These are phyloP conservation scores for Trichoderma asperelloides DNA, from an alignment of 495 filamentous ascomycete genomes.

Conservation along the genomic window DNA sequence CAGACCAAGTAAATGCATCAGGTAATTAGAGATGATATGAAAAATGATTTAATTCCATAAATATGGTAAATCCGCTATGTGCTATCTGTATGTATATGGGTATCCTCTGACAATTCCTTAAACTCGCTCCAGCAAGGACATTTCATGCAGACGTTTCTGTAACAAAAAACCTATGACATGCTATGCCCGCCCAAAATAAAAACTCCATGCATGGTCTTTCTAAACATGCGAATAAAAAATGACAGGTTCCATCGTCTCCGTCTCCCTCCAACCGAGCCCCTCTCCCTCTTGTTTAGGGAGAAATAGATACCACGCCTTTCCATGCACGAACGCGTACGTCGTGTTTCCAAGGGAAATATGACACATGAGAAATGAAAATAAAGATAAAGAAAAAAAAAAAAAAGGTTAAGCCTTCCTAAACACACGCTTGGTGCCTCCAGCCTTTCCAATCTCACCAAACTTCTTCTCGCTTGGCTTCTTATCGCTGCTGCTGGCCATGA, in stretches of 20 bases:
- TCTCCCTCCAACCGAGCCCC: not conserved
- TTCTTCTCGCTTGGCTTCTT: slow-evolving; percentile 20
- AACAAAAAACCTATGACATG: slow-evolving; percentile 3
- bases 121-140: slow-evolving; percentile 1
- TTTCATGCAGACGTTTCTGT: slow-evolving; percentile 4
- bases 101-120: not conserved
- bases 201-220: not conserved
- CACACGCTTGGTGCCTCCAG: slow-evolving; percentile 41
- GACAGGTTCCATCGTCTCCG: not conserved
- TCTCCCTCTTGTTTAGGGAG: not conserved
- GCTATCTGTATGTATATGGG: not conserved
- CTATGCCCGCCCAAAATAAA: slow-evolving; percentile 3
- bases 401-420: slow-evolving; percentile 18
- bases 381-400: not conserved
- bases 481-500: slow-evolving; percentile 40
- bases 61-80: not conserved
- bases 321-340: not conserved
- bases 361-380: not conserved
- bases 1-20: not conserved
- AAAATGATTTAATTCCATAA: not conserved
- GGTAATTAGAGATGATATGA: not conserved
- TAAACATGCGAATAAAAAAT: slow-evolving; percentile 3
- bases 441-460: slow-evolving; percentile 45
- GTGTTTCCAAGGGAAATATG: not conserved
- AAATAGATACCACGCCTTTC: not conserved